Percentiles rank a stretch among this genome's conserved stretches.
These are phyloP conservation scores for Annulohypoxylon nitens DNA, from an alignment of 495 filamentous ascomycete genomes.

Conservation along the genomic window DNA sequence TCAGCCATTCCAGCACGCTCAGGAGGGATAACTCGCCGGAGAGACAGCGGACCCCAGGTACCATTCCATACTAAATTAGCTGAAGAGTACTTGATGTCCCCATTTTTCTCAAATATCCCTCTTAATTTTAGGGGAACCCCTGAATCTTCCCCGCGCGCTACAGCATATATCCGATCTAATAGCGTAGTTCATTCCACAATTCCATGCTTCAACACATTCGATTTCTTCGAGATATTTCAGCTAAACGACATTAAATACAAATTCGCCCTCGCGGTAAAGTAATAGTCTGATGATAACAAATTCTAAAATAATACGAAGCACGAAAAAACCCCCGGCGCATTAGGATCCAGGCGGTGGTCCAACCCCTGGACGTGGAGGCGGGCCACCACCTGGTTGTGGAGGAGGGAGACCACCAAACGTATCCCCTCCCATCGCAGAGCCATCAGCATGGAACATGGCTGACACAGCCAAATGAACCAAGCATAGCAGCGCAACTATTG, in stretches of 20 bases:
- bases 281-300: no score
- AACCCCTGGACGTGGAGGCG: no score
- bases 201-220: no score
- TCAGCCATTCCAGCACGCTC: neutral
- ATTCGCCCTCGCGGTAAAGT: no score
- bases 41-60: neutral
- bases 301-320: no score
- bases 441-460: slow-evolving; percentile 1
- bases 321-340: no score
- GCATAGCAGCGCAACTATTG: slow-evolving; percentile 11
- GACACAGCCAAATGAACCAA: slow-evolving; percentile 4
- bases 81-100: neutral
- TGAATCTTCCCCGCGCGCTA: neutral
- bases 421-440: neutral
- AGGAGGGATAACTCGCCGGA: neutral
- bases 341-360: no score
- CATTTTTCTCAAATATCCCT: neutral
- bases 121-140: neutral
- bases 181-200: no score
- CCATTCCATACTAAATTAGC: slow-evolving; percentile 1
- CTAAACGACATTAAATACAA: no score
- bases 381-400: no score
- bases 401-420: neutral
- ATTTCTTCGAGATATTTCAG: no score
- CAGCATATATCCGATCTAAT: neutral